Base-by-base conservation (phyloP, 78 protist genomes). In the Corallochytrium limacisporum region DNA sequence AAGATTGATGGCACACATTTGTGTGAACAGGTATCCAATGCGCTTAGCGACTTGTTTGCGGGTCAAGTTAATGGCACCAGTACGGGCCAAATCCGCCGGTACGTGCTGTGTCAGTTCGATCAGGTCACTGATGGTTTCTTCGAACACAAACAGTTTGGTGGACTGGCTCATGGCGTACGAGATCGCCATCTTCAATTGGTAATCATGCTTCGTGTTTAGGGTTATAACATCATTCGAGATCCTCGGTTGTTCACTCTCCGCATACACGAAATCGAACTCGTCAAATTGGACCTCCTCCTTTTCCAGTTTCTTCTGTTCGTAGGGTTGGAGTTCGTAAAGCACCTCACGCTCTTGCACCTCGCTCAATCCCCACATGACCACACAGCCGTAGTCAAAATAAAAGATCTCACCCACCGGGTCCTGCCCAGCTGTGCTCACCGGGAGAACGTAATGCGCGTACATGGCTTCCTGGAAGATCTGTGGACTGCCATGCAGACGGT, bases 1-100 rank as follows among this genome's bases (percentile, higher is more conserved):
- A 10, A 63, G 24, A n/a, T 63, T 63, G 20, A 63, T 57, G 13
- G 18, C 59, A 13, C 48, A 22, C 32, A 6, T 43, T 46, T 63
- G 69, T 57, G 42, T 63, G 37, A 63, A 63, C 54, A 63, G 54
- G 24, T 63, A 57, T 7, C 69, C 69, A 46, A 63, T 63, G 16
- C 38, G 18, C 18, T 46, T 43, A 32, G 69, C 69, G 28, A 63
- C 42, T 24, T 22, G 13, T 28, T 10, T 63, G 32, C 69, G 13
- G 51, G 16, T 8, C 63, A 57, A 33, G 18, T 18, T 16, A 44
- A 20, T 16, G 22, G 0, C 39, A 53, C 59, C 28, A 24, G 22
- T 24, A 20, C 18, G 37, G 22, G 18, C 59, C 20, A 24, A 15
- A 13, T 26, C 59, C 37, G 59, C 59, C 37, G 18, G 15, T 53